Evolutionary conservation across 768 basidiomycete species (phyloP).

Genomic region (Jaapia argillacea): DNA sequence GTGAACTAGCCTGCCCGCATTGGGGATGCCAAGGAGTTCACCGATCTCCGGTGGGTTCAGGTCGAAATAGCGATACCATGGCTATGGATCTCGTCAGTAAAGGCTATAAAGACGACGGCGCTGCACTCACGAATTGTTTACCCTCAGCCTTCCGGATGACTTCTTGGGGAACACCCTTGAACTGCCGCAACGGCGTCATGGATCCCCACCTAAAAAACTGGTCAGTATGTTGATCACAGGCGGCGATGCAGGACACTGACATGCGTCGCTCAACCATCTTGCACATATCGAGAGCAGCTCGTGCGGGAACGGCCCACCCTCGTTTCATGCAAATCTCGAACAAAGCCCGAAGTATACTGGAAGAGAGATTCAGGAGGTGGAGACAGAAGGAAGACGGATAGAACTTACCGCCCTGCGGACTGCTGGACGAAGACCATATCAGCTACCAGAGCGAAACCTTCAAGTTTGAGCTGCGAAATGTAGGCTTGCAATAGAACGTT

Average conservation of each 20-base stretch:
- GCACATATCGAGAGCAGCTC: slow-evolving; percentile 85
- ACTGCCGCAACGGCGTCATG: slow-evolving; percentile 95
- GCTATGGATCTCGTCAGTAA: slow-evolving; percentile 29
- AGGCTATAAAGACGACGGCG: not conserved
- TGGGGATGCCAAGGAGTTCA: slow-evolving; percentile 88
- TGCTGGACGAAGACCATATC: slow-evolving; percentile 98
- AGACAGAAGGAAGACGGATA: slow-evolving; percentile 29
- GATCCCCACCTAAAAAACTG: too few species aligned
- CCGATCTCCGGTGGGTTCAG: slow-evolving; percentile 87
- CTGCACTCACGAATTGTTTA: slow-evolving; percentile 83
- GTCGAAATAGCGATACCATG: slow-evolving; percentile 97
- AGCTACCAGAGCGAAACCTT: slow-evolving; percentile 82
- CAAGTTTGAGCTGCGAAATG: slow-evolving; percentile 88
- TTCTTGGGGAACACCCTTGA: slow-evolving; percentile 82
- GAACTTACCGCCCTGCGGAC: slow-evolving; percentile 93
- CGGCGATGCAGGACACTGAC: slow-evolving; percentile 30
- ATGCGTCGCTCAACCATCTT: slow-evolving; percentile 91
- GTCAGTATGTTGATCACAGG: slow-evolving; percentile 33
- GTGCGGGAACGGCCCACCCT: slow-evolving; percentile 94
- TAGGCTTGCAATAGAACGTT: slow-evolving; percentile 93
- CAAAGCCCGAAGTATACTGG: slow-evolving; percentile 90
- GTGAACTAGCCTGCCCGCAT: slow-evolving; percentile 87
- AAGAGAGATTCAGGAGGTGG: too few species aligned
- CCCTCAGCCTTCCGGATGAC: slow-evolving; percentile 87
- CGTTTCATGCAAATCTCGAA: slow-evolving; percentile 97